Evolutionary conservation across 2,329 filamentous ascomycete species (phyloP), one percentile per base, ranked within the genome.

Genomic region (Clarireedia paspali): DNA sequence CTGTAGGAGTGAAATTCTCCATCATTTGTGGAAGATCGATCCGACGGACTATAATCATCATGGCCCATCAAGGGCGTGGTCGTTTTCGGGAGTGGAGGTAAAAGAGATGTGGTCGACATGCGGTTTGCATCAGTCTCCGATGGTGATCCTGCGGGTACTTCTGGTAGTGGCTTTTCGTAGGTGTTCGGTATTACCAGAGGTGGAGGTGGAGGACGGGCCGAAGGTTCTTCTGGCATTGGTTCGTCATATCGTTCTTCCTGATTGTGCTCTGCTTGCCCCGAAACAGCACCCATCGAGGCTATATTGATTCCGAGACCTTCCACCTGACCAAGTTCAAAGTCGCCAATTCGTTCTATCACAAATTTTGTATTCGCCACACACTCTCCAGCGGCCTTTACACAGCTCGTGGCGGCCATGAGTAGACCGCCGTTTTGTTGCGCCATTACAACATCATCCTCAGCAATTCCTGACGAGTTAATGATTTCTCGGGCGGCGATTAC

Each of bases 361-460:
- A 83, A 79, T 65, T 90, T 90, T 10, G 91, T 87, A 72, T 91
- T 92, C 6, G 88, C 85, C 20, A 96, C 88, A 70, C 92, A 96
- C 64, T 96, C 91, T 42, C 92, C 92, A 46, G 91, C 91, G 23
- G 89, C 88, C 63, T 90, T 86, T 26, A 99, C 91, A 68, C 91
- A 96, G 58, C 83, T 84, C 6, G 91, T 96, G 7, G 91, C 91
- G 20, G 90, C 89, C 59, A 81, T 77, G 34, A 94, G 80, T 42
- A 96, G 77, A 27, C 84, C 79, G 61, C 82, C 84, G 62, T 89
- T 90, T 66, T 92, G 86, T 59, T 90, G 84, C 1, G 88, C 88
- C 63, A 95, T 87, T 36, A 95, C 77, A 58, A 92, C 84, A 59
- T 91, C 88, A 34, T 80, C 80, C 26, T 87, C 83, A 12, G 87